These are phyloP conservation scores for Gossypium herbaceum DNA, from an alignment of 345 rosid species.

Conservation along the genomic window DNA sequence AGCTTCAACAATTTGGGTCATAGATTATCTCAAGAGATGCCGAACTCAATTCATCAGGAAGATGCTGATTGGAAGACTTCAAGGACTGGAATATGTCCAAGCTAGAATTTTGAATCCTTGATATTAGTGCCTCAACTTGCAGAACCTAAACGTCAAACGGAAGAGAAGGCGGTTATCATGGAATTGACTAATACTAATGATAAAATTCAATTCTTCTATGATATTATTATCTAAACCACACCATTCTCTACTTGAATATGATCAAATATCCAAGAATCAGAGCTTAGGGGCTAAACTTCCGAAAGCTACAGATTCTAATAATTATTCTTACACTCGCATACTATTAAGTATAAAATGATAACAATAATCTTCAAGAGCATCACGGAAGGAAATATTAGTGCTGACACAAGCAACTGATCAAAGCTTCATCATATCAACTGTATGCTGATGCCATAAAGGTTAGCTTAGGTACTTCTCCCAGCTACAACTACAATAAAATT, in stretches of 20 bases:
- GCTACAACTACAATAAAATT: neutral
- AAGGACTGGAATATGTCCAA: slow-evolving; percentile 56
- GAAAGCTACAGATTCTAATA: neutral
- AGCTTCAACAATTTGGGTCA: slow-evolving; percentile 8
- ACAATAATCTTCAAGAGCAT: neutral
- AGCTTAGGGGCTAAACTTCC: neutral
- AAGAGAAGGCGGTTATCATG: slow-evolving; percentile 22
- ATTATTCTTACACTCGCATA: neutral
- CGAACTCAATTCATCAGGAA: slow-evolving; percentile 64
- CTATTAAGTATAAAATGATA: neutral
- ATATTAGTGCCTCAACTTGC: slow-evolving; percentile 65
- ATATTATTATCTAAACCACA: neutral
- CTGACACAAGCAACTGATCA: neutral
- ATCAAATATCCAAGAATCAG: neutral
- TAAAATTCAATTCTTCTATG: neutral
- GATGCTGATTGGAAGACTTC: slow-evolving; percentile 40
- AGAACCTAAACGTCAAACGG: slow-evolving; percentile 50
- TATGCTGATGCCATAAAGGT: slow-evolving; percentile 7
- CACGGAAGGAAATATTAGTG: neutral
- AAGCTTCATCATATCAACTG: neutral
- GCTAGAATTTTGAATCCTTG: slow-evolving; percentile 55
- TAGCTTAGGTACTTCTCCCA: neutral
- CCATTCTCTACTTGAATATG: neutral
- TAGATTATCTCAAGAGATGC: slow-evolving; percentile 71
- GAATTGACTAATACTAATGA: neutral